Evolutionary conservation across 129 eudicot genomes (phyloP).

Genomic region (Centella asiatica): DNA sequence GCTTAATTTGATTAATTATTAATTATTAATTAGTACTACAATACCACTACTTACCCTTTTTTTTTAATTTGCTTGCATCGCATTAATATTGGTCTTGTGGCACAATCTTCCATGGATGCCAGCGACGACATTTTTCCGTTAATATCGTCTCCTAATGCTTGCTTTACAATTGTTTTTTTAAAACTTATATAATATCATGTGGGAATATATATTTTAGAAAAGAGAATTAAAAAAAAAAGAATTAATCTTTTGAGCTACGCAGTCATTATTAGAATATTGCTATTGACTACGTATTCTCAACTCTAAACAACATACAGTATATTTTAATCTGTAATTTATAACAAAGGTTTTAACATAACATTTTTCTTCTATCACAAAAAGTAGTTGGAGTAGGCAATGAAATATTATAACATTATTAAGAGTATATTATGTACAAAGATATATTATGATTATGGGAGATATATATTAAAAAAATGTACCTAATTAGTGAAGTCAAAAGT

Average conservation of each 20-base stretch:
- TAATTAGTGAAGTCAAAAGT: constrained; percentile 1
- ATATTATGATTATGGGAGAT: too few relatives aligned
- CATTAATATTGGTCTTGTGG: too few relatives aligned
- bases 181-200: too few relatives aligned
- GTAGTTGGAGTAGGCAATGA: background rate
- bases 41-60: background rate
- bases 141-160: too few relatives aligned
- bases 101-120: background rate
- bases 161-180: too few relatives aligned
- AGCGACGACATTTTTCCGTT: background rate
- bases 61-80: background rate
- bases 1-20: background rate
- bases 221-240: too few relatives aligned
- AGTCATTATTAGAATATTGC: background rate
- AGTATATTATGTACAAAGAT: background rate
- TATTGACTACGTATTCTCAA: background rate
- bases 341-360: background rate
- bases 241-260: background rate
- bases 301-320: background rate
- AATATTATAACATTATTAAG: background rate
- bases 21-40: background rate
- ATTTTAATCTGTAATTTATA: background rate
- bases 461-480: background rate
- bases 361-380: background rate
- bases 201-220: too few relatives aligned